Evolutionary conservation across 441 rosid genomes (phyloP).

Genomic region (Geranium incanum): DNA sequence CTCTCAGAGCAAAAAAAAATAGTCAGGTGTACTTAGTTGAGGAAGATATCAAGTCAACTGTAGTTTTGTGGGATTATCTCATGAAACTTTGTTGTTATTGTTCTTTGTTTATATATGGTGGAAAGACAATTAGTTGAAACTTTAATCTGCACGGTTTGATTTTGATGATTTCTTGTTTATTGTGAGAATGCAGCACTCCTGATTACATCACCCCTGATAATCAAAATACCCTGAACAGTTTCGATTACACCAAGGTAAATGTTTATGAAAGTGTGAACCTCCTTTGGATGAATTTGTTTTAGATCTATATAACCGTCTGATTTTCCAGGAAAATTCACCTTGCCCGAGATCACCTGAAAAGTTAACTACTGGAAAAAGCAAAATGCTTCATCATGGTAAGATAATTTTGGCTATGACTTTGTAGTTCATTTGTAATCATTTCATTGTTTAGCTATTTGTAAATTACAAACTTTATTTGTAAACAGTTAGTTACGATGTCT

Average conservation of each 20-base stretch:
- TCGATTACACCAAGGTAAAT: slow-evolving; percentile 57
- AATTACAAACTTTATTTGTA: background rate
- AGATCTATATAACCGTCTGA: background rate
- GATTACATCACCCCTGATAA: slow-evolving; percentile 87
- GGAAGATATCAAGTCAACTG: too few relatives aligned
- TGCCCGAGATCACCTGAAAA: slow-evolving; percentile 92
- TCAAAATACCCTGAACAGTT: slow-evolving; percentile 42
- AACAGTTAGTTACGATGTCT: too few relatives aligned
- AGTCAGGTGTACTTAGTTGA: too few relatives aligned
- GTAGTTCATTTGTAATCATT: background rate
- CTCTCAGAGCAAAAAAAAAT: too few relatives aligned
- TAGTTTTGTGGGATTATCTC: too few relatives aligned
- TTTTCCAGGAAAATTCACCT: slow-evolving; percentile 49
- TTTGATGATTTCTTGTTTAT: slow-evolving; percentile 3
- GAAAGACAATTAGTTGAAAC: too few relatives aligned
- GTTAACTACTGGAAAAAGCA: slow-evolving; percentile 44
- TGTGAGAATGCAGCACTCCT: slow-evolving; percentile 59
- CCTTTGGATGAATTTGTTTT: background rate
- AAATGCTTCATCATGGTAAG: slow-evolving; percentile 50
- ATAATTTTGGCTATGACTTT: slow-evolving; percentile 1
- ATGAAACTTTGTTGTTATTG: too few relatives aligned
- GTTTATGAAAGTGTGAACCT: background rate
- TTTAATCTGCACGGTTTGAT: background rate
- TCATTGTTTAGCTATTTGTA: background rate
- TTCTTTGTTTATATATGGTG: too few relatives aligned